phyloP scores from a whole-genome alignment of 495 filamentous ascomycete genomes.

The Xylaria intraflava region DNA sequence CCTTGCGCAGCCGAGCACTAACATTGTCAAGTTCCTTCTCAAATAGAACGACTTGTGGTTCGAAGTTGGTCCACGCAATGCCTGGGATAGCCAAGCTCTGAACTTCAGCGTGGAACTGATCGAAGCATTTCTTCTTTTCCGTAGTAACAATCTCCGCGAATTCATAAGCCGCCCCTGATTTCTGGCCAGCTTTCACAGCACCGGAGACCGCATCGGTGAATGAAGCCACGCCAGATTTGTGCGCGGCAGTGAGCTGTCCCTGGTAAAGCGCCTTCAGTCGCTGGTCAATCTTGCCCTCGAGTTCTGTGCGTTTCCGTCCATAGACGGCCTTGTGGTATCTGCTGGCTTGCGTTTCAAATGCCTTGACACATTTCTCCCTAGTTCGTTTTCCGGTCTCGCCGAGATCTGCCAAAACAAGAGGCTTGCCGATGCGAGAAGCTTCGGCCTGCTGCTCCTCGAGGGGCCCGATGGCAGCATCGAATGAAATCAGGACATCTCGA shows the following conservation, averaged over 20 bases:
- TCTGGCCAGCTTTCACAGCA: constrained; percentile 81
- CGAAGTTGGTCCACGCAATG: constrained; percentile 72
- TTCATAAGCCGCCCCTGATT: constrained; percentile 81
- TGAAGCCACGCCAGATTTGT: constrained; percentile 78
- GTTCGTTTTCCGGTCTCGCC: constrained; percentile 67
- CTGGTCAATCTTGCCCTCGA: constrained; percentile 77
- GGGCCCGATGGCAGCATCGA: constrained; percentile 74
- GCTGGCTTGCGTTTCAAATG: constrained; percentile 83
- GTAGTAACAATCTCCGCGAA: constrained; percentile 88
- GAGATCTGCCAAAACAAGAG: constrained; percentile 65
- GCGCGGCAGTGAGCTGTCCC: constrained; percentile 75
- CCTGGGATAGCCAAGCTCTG: constrained; percentile 64
- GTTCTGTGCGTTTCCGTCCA: constrained; percentile 70
- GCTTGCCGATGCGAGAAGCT: constrained; percentile 60
- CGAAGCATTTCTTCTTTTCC: constrained; percentile 68
- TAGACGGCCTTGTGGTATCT: constrained; percentile 96
- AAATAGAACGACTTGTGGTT: constrained; percentile 46
- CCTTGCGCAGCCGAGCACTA: constrained; percentile 71
- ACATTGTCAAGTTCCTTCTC: constrained; percentile 84
- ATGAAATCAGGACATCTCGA: constrained; percentile 73
- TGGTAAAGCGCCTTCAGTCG: constrained; percentile 83
- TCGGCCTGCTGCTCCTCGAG: constrained; percentile 82
- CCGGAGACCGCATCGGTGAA: constrained; percentile 78
- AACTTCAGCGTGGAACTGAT: constrained; percentile 71
- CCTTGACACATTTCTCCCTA: constrained; percentile 66